Percentiles rank a stretch among this genome's conserved stretches.
Conservation (phyloP, 768 basidiomycete genomes). For the Suillus sp. region DNA sequence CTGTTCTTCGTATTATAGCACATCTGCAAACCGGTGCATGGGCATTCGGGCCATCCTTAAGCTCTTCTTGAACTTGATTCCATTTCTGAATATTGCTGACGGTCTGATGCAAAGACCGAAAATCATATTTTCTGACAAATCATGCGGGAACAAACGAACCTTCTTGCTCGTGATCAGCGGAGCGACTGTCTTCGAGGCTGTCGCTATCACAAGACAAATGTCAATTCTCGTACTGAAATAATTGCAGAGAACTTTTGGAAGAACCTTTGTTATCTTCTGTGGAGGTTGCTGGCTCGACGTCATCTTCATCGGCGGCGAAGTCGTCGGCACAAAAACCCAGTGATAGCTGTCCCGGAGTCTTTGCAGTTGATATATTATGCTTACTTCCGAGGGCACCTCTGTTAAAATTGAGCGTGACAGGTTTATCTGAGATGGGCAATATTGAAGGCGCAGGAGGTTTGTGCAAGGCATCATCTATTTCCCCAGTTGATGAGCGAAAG, state of each 20-base stretch:
- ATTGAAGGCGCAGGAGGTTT: slow-evolving; percentile 59
- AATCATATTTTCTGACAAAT: slow-evolving; percentile 8
- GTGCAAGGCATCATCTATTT: slow-evolving; percentile 36
- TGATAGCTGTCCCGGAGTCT: slow-evolving; percentile 42
- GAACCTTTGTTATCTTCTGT: slow-evolving; percentile 50
- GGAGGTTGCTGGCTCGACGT: slow-evolving; percentile 44
- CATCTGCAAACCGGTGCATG: slow-evolving; percentile 25
- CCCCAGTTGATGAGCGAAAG: slow-evolving; percentile 16
- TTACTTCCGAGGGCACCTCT: slow-evolving; percentile 39
- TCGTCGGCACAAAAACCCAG: slow-evolving; percentile 76
- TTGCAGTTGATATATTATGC: slow-evolving; percentile 29
- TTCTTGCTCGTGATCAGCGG: slow-evolving; percentile 86
- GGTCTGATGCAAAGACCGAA: slow-evolving; percentile 49
- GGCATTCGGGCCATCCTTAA: slow-evolving; percentile 49
- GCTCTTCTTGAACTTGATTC: slow-evolving; percentile 93
- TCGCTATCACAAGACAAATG: slow-evolving; percentile 31
- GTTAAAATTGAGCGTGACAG: slow-evolving; percentile 76
- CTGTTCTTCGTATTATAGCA: slow-evolving; percentile 15
- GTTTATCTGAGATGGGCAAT: slow-evolving; percentile 77
- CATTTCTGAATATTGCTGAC: slow-evolving; percentile 93
- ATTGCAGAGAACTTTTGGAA: background rate
- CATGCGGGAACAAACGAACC: slow-evolving; percentile 41
- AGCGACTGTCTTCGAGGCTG: slow-evolving; percentile 68
- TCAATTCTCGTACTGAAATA: slow-evolving; percentile 16
- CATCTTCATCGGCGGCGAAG: slow-evolving; percentile 41